Evolutionary conservation across 257 asterid species (phyloP).

Genomic region (Solanum neorickii): DNA sequence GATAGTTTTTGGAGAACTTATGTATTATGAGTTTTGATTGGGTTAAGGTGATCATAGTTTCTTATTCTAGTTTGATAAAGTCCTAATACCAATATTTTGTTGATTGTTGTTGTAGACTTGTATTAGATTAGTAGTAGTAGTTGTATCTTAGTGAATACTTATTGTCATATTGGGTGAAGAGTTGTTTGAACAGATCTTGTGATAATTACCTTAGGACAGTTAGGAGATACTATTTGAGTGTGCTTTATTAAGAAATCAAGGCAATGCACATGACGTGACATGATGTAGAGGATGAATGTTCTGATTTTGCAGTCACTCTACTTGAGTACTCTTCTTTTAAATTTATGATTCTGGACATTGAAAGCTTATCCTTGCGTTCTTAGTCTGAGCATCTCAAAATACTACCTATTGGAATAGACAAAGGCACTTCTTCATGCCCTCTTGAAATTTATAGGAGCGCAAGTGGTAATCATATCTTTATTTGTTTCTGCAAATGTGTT

Average conservation of each 20-base stretch:
- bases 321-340: neutral
- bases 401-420: neutral
- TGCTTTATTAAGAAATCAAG: neutral
- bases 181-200: neutral
- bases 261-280: neutral
- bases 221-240: neutral
- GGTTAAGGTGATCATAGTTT: neutral
- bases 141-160: neutral
- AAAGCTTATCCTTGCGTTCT: neutral
- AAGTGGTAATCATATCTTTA: neutral
- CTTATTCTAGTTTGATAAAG: neutral
- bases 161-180: neutral
- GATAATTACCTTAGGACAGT: neutral
- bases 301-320: neutral
- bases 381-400: neutral
- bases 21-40: neutral
- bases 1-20: neutral
- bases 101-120: neutral
- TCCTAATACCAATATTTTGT: neutral
- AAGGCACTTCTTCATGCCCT: neutral
- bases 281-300: neutral
- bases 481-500: neutral
- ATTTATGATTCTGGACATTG: neutral
- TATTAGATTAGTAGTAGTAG: neutral
- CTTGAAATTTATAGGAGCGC: neutral